These are phyloP conservation scores for Flaveria sonorensis DNA, from an alignment of 129 eudicot genomes.

Conservation along the genomic window DNA sequence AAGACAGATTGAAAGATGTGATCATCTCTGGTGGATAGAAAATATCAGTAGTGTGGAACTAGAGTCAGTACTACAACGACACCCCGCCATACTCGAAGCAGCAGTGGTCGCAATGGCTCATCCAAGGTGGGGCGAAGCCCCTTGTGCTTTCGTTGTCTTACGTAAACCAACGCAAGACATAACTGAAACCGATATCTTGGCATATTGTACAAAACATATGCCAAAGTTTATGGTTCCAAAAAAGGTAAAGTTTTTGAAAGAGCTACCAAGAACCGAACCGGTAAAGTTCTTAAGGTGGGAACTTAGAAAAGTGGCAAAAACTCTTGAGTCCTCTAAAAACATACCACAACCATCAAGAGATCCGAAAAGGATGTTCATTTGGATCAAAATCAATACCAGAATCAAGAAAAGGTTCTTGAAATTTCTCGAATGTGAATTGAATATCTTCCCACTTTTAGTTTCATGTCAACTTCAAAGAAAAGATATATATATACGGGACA, in stretches of 20 bases:
- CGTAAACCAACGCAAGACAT: not conserved
- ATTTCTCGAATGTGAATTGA: slow-evolving; percentile 39
- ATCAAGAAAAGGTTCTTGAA: slow-evolving; percentile 39
- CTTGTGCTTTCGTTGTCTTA: slow-evolving; percentile 51
- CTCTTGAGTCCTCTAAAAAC: slow-evolving; percentile 12
- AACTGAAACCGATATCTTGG: slow-evolving; percentile 37
- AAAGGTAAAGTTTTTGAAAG: slow-evolving; percentile 38
- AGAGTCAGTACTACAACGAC: slow-evolving; percentile 40
- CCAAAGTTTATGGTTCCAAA: slow-evolving; percentile 52
- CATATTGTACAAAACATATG: slow-evolving; percentile 43
- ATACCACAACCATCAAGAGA: slow-evolving; percentile 11
- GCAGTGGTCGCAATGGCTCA: slow-evolving; percentile 66
- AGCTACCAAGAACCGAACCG: slow-evolving; percentile 53
- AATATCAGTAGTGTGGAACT: slow-evolving; percentile 62
- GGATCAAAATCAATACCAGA: slow-evolving; percentile 27
- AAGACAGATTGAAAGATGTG: slow-evolving; percentile 53
- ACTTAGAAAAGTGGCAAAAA: slow-evolving; percentile 43
- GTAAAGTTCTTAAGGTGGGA: slow-evolving; percentile 43
- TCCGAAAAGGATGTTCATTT: slow-evolving; percentile 22
- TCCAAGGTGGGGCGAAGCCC: slow-evolving; percentile 56
- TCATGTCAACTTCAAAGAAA: not conserved
- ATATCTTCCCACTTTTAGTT: not conserved
- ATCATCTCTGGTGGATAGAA: slow-evolving; percentile 63
- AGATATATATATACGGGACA: not conserved
- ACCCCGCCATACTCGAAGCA: slow-evolving; percentile 51